Percentiles rank a stretch among this genome's conserved stretches.
phyloP scores from a whole-genome alignment of 2,329 filamentous ascomycete species.

The Alternaria gaisen region DNA sequence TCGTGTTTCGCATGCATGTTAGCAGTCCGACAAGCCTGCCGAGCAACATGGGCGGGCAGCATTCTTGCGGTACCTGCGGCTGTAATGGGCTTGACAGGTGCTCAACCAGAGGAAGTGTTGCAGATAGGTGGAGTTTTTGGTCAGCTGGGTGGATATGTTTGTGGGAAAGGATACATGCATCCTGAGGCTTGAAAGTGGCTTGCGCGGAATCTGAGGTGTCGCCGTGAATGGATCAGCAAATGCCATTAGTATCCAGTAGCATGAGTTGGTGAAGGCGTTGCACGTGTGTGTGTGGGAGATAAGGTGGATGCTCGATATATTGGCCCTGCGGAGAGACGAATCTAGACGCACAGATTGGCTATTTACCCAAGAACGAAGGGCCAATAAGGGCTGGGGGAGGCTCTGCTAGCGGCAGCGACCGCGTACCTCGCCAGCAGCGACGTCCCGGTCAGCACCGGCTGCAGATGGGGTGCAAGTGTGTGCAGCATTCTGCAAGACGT shows the following conservation, averaged over 20 bases:
- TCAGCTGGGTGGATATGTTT: neutral
- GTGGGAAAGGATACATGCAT: conserved; percentile 2
- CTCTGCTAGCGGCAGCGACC: conserved; percentile 8
- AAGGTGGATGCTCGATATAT: conserved; percentile 24
- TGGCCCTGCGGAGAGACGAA: conserved; percentile 17
- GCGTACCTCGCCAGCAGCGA: conserved; percentile 5
- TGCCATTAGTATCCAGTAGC: neutral
- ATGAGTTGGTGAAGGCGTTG: conserved; percentile 1
- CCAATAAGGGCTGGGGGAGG: conserved; percentile 10
- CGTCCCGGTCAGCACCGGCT: conserved; percentile 4
- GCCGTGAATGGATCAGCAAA: conserved; percentile 3
- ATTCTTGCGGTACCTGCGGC: conserved; percentile 1
- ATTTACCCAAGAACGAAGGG: conserved; percentile 19
- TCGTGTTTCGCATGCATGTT: conserved; percentile 13
- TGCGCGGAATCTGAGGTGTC: conserved; percentile 3
- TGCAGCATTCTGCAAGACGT: neutral
- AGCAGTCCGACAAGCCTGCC: conserved; percentile 1
- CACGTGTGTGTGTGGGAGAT: conserved; percentile 1
- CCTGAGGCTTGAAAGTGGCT: conserved; percentile 11
- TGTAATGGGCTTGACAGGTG: neutral
- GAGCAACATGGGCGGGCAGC: neutral
- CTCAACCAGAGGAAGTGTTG: conserved; percentile 1
- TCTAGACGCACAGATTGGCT: conserved; percentile 6
- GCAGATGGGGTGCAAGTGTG: conserved; percentile 12
- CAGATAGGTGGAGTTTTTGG: neutral